phyloP scores from a whole-genome alignment of 2,329 filamentous ascomycete species.

The Phoma sp. region DNA sequence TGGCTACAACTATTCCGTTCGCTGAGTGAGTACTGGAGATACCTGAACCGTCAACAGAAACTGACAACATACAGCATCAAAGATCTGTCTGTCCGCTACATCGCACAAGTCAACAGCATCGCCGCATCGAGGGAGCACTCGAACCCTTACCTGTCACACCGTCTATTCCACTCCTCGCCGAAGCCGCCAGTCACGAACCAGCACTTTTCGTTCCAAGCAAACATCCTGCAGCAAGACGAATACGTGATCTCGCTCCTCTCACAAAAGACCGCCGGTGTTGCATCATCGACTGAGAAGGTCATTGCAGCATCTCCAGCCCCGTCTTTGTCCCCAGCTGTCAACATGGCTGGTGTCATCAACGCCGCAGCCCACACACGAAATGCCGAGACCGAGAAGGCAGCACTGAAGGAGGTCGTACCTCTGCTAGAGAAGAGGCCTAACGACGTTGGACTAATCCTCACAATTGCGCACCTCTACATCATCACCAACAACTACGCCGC shows the following conservation, averaged over 20 bases:
- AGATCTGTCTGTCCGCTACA: constrained; percentile 70
- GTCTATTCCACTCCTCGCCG: constrained; percentile 64
- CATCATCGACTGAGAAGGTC: constrained; percentile 60
- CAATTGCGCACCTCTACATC: constrained; percentile 82
- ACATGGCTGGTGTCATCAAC: constrained; percentile 68
- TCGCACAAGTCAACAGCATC: constrained; percentile 72
- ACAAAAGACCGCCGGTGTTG: constrained; percentile 73
- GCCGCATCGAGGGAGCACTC: constrained; percentile 54
- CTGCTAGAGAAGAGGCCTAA: constrained; percentile 76
- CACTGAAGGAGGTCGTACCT: constrained; percentile 72
- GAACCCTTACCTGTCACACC: constrained; percentile 75
- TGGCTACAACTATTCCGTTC: constrained; percentile 69
- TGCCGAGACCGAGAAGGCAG: constrained; percentile 66
- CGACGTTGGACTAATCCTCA: constrained; percentile 81
- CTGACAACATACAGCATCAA: constrained; percentile 60
- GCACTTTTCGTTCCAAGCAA: constrained; percentile 75
- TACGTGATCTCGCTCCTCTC: constrained; percentile 70
- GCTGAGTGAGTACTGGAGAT: constrained; percentile 60
- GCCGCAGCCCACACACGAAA: constrained; percentile 77
- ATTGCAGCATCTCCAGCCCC: constrained; percentile 55
- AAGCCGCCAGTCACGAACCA: constrained; percentile 65
- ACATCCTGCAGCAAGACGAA: constrained; percentile 67
- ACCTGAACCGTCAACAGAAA: background rate
- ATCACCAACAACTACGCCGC: constrained; percentile 73
- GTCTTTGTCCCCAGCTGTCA: constrained; percentile 59